Conservation (phyloP, 2,329 filamentous ascomycete species). For the Xylariomycetidae sp. region DNA sequence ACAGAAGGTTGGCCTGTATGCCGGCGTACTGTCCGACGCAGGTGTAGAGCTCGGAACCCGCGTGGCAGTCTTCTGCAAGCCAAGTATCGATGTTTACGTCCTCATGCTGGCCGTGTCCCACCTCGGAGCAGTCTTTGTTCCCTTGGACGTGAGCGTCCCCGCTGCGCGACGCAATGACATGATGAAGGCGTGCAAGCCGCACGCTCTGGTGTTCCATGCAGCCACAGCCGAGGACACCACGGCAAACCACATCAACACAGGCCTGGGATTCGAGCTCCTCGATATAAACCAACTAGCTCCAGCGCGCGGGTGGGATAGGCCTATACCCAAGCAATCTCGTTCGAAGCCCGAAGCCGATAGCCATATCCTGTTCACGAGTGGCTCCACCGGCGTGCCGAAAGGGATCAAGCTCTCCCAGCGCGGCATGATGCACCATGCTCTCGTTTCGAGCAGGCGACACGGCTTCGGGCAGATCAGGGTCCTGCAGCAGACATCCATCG, state of each 20-base stretch:
- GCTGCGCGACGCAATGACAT: neutral
- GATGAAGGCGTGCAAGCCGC: neutral
- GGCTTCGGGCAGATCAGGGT: neutral
- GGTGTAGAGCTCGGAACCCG: no score
- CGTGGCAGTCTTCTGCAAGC: neutral
- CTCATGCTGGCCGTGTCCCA: neutral
- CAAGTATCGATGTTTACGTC: neutral
- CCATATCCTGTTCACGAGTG: neutral
- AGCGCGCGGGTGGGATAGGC: no score
- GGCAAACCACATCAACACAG: no score
- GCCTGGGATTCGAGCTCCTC: no score
- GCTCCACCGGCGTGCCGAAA: neutral
- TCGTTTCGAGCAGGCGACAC: constrained; percentile 11
- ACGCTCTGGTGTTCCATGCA: neutral
- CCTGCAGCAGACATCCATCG: neutral
- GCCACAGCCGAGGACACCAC: neutral
- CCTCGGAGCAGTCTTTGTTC: neutral
- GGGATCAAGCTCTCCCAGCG: neutral
- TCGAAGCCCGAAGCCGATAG: no score
- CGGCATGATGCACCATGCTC: constrained; percentile 18
- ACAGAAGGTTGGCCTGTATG: no score
- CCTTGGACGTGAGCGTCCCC: neutral
- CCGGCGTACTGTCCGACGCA: no score
- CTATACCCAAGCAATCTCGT: no score
- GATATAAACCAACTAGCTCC: no score